These are phyloP conservation scores for Paraconiothyrium sp. DNA, from an alignment of 2,329 filamentous ascomycete genomes.

Conservation along the genomic window DNA sequence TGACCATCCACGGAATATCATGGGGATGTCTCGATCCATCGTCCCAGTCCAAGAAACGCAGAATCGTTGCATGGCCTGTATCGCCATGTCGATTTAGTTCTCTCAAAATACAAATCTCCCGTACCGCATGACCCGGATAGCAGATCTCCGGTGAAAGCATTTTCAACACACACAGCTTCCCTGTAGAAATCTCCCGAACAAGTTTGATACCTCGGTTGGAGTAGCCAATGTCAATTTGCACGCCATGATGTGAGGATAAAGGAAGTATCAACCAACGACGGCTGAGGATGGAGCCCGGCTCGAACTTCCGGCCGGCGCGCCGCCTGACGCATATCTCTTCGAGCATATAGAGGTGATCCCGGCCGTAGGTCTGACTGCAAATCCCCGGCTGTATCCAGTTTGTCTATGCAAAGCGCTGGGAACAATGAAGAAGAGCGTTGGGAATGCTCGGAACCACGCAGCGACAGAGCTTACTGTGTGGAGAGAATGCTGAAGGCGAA, in stretches of 20 bases:
- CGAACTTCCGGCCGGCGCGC: constrained; percentile 8
- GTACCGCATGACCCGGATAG: constrained; percentile 1
- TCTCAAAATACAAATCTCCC: constrained; percentile 4
- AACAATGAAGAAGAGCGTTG: too few species aligned
- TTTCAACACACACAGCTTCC: neutral
- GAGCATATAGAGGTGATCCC: neutral
- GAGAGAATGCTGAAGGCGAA: neutral
- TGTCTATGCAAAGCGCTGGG: too few species aligned
- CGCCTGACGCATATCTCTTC: constrained; percentile 12
- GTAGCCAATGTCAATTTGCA: constrained; percentile 1
- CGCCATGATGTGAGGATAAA: neutral
- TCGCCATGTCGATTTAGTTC: neutral
- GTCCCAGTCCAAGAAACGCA: constrained; percentile 1
- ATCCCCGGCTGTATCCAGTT: too few species aligned
- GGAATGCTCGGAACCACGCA: too few species aligned
- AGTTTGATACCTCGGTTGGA: constrained; percentile 12
- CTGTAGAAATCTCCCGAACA: neutral
- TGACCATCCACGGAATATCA: constrained; percentile 10
- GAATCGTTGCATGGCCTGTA: neutral
- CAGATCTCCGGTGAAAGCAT: constrained; percentile 8
- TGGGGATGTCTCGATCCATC: constrained; percentile 2
- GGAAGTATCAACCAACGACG: neutral
- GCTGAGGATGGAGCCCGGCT: neutral
- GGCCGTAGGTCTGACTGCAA: too few species aligned
- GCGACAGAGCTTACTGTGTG: neutral